Evolutionary conservation across 2,329 filamentous ascomycete genomes (phyloP), one percentile per base, ranked within the genome.

Genomic region (Pyricularia grisea): DNA sequence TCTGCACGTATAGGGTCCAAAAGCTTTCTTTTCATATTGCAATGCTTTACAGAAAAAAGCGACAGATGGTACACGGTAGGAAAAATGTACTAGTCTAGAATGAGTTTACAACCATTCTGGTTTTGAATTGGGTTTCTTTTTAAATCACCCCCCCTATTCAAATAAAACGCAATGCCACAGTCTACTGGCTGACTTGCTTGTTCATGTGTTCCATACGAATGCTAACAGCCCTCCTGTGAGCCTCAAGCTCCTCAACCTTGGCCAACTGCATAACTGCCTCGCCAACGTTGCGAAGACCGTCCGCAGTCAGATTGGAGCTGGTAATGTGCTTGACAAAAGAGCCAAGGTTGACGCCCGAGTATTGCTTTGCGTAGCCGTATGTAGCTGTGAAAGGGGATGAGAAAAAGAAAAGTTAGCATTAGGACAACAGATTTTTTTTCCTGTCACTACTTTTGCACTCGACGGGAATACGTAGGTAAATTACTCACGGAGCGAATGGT

Each of bases 291-390:
- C 86, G 86, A 71, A 99, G 82, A 27, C 95, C 95, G 75, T 97
- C 87, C 23, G 89, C 87, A 0, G 93, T 97, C 71, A 99, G 85
- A 78, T 97, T 92, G 0, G 93, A 93, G 81, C 92, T 95, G 55
- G 95, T 99, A 76, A 99, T 97, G 83, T 98, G 93, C 83, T 99
- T 99, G 78, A 97, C 87, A 81, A 97, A 99, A 2, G 94, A 98
- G 36, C 88, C 93, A 6, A 99, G 87, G 79, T 97, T 99, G 76
- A 99, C 95, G 68, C 95, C 95, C 6, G 93, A 97, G 82, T 99
- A 99, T 79, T 99, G 95, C 81, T 97, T 97, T 66, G 95, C 95
- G 76, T 97, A 99, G 60, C 95, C 95, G 77, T 98, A 99, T 0
- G 95, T 99, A 68, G 95, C 93, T 97, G 73, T 28, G 9, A 6